Base-by-base conservation (phyloP, 768 basidiomycete species). In the Macrolepiota fuliginosa region DNA sequence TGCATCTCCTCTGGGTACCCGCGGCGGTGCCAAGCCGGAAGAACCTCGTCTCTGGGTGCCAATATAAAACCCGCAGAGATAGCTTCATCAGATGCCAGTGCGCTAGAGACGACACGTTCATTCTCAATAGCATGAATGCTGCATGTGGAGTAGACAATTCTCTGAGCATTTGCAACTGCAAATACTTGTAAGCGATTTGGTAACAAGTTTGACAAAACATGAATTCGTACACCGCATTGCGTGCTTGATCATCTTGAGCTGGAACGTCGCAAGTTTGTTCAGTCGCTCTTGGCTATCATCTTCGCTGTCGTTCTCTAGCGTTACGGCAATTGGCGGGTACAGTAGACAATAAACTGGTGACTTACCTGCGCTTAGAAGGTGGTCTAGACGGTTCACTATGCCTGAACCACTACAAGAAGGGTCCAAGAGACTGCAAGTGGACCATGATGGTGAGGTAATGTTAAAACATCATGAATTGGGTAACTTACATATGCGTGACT, bases 81-180 rank as follows among this genome's bases (percentile, higher is more conserved):
- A 22, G 91, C 92, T 71, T 94, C 91, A 9, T 86, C 81, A 27
- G 89, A 90, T 58, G 76, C 76, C 49, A 98, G 80, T 3, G 89
- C 89, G 57, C 84, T 78, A 6, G 83, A 77, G 9, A 98, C 92
- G 59, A 98, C 97, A 62, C 87, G 86, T 71, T 99, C 97, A 73
- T 99, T 96, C 70, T 99, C 97, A 45, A 82, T 83, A 13, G 91
- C 84, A 73, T 98, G 90, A 51, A 97, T 79, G 64, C 94, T 97
- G 71, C 96, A 99, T n/a, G 97, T 99, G 24, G 96, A 98, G 73
- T 99, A 98, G 27, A 95, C 95, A 67, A 99, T 93, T 67, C 84
- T 86, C 61, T 80, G 74, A 37, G 88, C 91, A 42, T 80, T 79
- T 1, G 92, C 88, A 73, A 96, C 94, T 96, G 71, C 29, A 50